A percentile compares a stretch with the other conserved stretches of the same genome.
These are phyloP conservation scores for Candida anutae DNA, from an alignment of 1,139 yeast species.

Conservation along the genomic window DNA sequence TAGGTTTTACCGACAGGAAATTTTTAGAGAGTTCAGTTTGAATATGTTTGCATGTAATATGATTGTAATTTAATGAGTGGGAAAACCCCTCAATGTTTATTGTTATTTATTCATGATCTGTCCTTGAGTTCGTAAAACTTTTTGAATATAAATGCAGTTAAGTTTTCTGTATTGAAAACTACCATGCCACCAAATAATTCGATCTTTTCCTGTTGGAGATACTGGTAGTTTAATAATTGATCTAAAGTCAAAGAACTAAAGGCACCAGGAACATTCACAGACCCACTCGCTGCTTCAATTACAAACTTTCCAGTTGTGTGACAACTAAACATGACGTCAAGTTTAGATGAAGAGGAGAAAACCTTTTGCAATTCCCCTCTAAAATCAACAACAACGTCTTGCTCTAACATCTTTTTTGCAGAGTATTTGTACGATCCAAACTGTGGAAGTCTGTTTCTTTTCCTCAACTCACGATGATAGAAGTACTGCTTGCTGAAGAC, in stretches of 20 bases:
- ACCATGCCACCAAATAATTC: slow-evolving; percentile 60
- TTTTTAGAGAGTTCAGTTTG: no score
- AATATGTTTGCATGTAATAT: no score
- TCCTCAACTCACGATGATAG: slow-evolving; percentile 65
- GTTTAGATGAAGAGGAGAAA: slow-evolving; percentile 47
- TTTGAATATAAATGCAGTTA: slow-evolving; percentile 60
- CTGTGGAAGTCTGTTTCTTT: slow-evolving; percentile 59
- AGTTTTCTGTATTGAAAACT: slow-evolving; percentile 55
- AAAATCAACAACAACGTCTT: slow-evolving; percentile 56
- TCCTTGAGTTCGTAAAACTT: slow-evolving; percentile 53
- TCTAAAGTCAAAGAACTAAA: slow-evolving; percentile 51
- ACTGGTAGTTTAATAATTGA: slow-evolving; percentile 61
- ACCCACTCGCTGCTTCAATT: slow-evolving; percentile 51
- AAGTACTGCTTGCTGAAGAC: slow-evolving; percentile 76
- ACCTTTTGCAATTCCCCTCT: slow-evolving; percentile 39
- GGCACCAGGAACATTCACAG: slow-evolving; percentile 46
- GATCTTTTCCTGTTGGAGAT: slow-evolving; percentile 44
- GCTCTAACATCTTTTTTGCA: slow-evolving; percentile 68
- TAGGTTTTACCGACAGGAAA: background rate
- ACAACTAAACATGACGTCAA: slow-evolving; percentile 70
- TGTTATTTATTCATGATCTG: slow-evolving; percentile 4
- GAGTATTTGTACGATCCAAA: slow-evolving; percentile 83
- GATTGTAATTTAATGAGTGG: no score
- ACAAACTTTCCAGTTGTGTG: slow-evolving; percentile 67
- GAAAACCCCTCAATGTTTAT: no score